Base-by-base conservation (phyloP, 306 rosid genomes). In the Mimosa bimucronata region DNA sequence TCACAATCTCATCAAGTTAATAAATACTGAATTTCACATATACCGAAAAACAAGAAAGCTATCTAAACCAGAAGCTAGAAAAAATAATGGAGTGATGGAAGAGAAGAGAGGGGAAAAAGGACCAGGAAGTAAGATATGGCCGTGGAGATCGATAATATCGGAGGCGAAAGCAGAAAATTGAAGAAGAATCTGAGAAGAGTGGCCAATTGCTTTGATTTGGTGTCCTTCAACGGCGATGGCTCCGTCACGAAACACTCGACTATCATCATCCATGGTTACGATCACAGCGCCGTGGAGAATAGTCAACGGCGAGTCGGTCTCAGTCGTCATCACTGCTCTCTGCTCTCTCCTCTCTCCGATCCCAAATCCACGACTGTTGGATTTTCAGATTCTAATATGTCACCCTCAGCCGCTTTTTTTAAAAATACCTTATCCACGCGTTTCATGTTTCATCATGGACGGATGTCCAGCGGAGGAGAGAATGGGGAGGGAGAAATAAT, bases 41-140 rank as follows among this genome's bases (percentile, higher is more conserved):
- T 21, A 45, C 69, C 3, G 6, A 6, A 38, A 4, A 1, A 10
- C 3, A 10, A 42, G 7, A 9, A 7, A 0, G 28, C 31, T 21
- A 3, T n/a, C 28, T 55, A 21, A 7, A 4, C 10, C 1, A 18
- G 29, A 21, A 55, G 13, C 12, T 23, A 4, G 65, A 11, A 23
- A 58, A 23, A 10, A 53, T 48, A 16, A 16, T 5, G n/a, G 29
- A 62, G 30, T 28, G 40, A 62, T 16, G 13, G n/a, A 65, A 57
- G 30, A 21, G 9, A 2, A 23, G 23, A 37, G 28, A 9, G 40
- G 28, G 48, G n/a, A 21, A 40, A 14, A 30, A 21, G 9, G 52
- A 89, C 97, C 95, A 4, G 96, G 97, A 69, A 94, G 92, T 29
- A 94, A 57, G 82, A 92, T 86, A 52, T 89, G 96, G 81, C 88